These are phyloP conservation scores for Tricholoma flavovirens DNA, from an alignment of 768 basidiomycete species.

Conservation along the genomic window DNA sequence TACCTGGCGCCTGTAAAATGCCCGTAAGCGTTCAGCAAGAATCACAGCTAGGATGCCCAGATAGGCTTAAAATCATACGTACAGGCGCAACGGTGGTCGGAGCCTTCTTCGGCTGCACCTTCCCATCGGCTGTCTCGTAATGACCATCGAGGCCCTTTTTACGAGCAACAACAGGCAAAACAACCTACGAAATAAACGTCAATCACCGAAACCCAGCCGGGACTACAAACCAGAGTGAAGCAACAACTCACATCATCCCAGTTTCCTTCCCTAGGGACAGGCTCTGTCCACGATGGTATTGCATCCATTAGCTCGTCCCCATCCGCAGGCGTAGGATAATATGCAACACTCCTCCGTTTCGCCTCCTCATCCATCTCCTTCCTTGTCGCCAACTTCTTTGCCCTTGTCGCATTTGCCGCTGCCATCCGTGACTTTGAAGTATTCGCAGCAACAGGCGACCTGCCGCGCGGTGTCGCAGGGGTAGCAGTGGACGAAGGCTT, in stretches of 20 bases:
- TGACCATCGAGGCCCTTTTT: constrained; percentile 73
- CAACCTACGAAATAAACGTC: constrained; percentile 44
- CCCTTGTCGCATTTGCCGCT: constrained; percentile 27
- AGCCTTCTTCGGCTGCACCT: constrained; percentile 44
- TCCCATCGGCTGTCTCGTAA: constrained; percentile 67
- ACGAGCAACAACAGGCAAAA: constrained; percentile 77
- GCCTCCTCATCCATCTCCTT: constrained; percentile 36
- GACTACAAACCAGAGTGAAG: not conserved
- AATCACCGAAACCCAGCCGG: constrained; percentile 6
- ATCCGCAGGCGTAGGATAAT: constrained; percentile 55
- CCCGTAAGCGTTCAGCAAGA: not conserved
- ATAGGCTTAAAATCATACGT: constrained; percentile 21
- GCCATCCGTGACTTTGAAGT: constrained; percentile 21
- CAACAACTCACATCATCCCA: constrained; percentile 70
- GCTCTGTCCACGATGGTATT: constrained; percentile 80
- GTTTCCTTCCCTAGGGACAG: constrained; percentile 58
- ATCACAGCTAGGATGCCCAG: not conserved
- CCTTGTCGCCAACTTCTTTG: constrained; percentile 37
- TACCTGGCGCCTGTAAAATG: constrained; percentile 62
- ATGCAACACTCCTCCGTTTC: constrained; percentile 54
- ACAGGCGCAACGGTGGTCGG: constrained; percentile 52
- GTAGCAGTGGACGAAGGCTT: constrained; percentile 21
- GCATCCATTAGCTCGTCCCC: constrained; percentile 58
- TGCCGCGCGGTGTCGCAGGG: constrained; percentile 25
- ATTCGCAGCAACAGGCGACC: constrained; percentile 26